phyloP scores from a whole-genome alignment of 2,329 filamentous ascomycete species.

The Pleurostoma richardsiae region DNA sequence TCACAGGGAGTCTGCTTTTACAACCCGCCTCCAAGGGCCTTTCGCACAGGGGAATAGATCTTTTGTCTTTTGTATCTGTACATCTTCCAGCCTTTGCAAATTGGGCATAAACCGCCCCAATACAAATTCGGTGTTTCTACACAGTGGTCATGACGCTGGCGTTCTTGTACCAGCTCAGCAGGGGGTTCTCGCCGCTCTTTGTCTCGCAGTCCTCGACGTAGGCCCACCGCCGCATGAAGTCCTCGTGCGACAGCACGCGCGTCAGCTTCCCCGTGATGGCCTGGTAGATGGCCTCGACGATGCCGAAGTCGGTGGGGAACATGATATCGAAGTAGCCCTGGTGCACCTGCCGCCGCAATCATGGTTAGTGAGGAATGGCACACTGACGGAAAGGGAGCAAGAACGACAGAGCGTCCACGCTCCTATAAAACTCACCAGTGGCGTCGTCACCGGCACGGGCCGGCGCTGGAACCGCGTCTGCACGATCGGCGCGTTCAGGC shows the following conservation, averaged over 20 bases:
- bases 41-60: too few species aligned
- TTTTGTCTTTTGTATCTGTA: too few species aligned
- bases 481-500: constrained; percentile 89
- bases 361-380: constrained; percentile 1
- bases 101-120: too few species aligned
- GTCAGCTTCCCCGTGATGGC: constrained; percentile 91
- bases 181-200: constrained; percentile 84
- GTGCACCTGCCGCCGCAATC: constrained; percentile 61
- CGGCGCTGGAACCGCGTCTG: constrained; percentile 86
- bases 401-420: too few species aligned
- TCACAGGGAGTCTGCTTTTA: too few species aligned
- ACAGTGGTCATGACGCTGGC: constrained; percentile 81
- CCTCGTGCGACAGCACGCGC: constrained; percentile 77
- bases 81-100: too few species aligned
- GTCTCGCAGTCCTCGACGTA: constrained; percentile 87
- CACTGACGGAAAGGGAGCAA: not conserved
- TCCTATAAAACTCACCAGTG: constrained; percentile 58
- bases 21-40: too few species aligned
- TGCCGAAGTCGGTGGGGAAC: constrained; percentile 91
- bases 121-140: not conserved
- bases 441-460: constrained; percentile 86
- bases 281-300: constrained; percentile 88
- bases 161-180: constrained; percentile 92
- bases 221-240: constrained; percentile 87
- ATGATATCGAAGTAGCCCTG: constrained; percentile 99